Evolutionary conservation across 768 basidiomycete species (phyloP).

Genomic region (Xerocomus potaroensis): DNA sequence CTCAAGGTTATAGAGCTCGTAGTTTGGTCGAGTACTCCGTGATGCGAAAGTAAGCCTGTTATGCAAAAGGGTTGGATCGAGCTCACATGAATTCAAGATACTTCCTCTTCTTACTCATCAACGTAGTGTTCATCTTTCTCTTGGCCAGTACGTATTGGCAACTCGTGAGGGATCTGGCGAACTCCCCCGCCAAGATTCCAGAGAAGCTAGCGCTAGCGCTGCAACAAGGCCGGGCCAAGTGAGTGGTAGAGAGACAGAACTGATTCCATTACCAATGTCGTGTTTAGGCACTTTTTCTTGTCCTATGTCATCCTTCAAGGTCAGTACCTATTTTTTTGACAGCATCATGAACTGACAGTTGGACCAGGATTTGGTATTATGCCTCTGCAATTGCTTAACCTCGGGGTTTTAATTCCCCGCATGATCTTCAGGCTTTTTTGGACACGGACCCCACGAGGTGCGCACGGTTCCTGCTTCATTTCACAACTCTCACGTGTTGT

Average conservation of each 20-base stretch:
- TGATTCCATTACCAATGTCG: conserved; percentile 11
- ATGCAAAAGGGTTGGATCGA: background rate
- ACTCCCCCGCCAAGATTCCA: conserved; percentile 90
- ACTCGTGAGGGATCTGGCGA: conserved; percentile 85
- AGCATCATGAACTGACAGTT: conserved; percentile 4
- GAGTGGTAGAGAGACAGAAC: conserved; percentile 6
- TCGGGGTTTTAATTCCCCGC: conserved; percentile 83
- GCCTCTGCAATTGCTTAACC: conserved; percentile 91
- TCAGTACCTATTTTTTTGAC: conserved; percentile 16
- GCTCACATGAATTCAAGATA: conserved; percentile 54
- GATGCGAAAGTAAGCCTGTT: conserved; percentile 69
- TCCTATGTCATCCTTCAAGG: conserved; percentile 85
- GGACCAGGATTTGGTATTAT: conserved; percentile 79
- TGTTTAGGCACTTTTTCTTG: conserved; percentile 69
- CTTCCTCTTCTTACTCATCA: conserved; percentile 86
- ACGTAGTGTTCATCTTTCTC: conserved; percentile 93
- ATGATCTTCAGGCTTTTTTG: conserved; percentile 68
- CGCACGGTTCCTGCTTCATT: conserved; percentile 3
- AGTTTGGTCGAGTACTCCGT: conserved; percentile 94
- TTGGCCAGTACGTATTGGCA: conserved; percentile 91
- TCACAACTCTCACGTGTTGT: conserved; percentile 2
- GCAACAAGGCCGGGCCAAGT: conserved; percentile 72
- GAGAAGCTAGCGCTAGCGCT: conserved; percentile 87
- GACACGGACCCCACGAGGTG: conserved; percentile 89
- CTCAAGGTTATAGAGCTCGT: conserved; percentile 86